Percentiles rank a stretch among this genome's conserved stretches.
phyloP scores from a whole-genome alignment of 768 basidiomycete genomes.

The Albatrellus ellisii region DNA sequence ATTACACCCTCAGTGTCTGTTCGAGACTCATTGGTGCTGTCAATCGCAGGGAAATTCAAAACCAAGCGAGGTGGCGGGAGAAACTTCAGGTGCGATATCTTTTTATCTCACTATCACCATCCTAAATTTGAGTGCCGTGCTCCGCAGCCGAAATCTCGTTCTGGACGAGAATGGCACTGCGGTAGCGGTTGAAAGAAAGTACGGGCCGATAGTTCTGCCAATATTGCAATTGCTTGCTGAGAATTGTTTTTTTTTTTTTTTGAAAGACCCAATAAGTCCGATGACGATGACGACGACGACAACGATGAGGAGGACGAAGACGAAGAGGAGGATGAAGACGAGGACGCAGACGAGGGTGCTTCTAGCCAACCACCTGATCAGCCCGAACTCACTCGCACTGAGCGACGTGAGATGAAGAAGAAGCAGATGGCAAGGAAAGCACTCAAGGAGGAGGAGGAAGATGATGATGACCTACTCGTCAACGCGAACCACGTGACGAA shows the following conservation, averaged over 20 bases:
- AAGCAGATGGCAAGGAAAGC: slow-evolving; percentile 36
- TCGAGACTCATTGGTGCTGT: background rate
- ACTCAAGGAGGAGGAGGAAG: slow-evolving; percentile 31
- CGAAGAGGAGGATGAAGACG: slow-evolving; percentile 18
- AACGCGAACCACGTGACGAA: slow-evolving; percentile 69
- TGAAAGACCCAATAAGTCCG: too few species aligned
- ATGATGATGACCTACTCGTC: slow-evolving; percentile 56
- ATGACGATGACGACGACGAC: slow-evolving; percentile 29
- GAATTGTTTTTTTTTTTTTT: too few species aligned
- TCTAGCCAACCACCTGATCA: slow-evolving; percentile 15
- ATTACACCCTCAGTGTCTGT: background rate
- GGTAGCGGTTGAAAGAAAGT: slow-evolving; percentile 14
- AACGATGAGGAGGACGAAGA: slow-evolving; percentile 22
- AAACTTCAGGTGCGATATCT: slow-evolving; percentile 21
- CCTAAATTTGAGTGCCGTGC: slow-evolving; percentile 10
- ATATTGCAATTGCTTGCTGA: background rate
- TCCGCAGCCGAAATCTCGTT: slow-evolving; percentile 11
- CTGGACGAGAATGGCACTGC: slow-evolving; percentile 20
- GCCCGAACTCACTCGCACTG: slow-evolving; percentile 53
- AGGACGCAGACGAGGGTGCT: slow-evolving; percentile 2
- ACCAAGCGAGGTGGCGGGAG: slow-evolving; percentile 30
- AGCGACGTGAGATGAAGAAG: slow-evolving; percentile 77
- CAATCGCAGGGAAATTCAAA: slow-evolving; percentile 26
- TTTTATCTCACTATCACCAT: background rate
- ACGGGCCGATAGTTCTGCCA: background rate